A percentile compares a stretch with the other conserved stretches of the same genome.
phyloP scores from a whole-genome alignment of 1,284 basidiomycete species.

The Fomitiporia mediterranea region DNA sequence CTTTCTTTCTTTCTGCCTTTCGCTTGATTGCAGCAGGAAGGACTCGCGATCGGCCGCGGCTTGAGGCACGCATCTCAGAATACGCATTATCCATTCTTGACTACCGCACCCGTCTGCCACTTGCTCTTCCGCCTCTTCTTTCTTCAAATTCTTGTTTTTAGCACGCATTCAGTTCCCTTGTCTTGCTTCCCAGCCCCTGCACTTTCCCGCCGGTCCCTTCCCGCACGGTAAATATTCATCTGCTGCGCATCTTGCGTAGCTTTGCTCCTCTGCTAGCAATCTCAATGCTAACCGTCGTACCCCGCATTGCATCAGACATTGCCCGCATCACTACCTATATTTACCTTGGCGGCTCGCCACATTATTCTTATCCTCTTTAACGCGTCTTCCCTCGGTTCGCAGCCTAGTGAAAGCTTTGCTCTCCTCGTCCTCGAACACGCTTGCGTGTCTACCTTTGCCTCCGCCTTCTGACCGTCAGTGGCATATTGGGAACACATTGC shows the following conservation, averaged over 20 bases:
- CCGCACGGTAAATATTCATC: background rate
- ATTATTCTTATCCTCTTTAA: background rate
- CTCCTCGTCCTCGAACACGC: background rate
- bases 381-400: background rate
- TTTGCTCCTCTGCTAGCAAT: background rate
- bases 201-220: background rate
- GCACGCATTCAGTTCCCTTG: background rate
- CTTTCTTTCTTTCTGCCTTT: background rate
- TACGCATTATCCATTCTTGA: background rate
- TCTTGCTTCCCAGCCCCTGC: background rate
- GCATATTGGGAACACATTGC: background rate
- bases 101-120: background rate
- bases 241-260: background rate
- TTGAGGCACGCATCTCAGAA: background rate
- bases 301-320: background rate
- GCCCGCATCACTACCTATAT: background rate
- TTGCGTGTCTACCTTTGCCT: background rate
- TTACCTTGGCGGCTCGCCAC: background rate
- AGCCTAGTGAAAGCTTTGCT: background rate
- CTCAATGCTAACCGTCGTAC: background rate
- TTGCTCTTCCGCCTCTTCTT: background rate
- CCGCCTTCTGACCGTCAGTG: background rate
- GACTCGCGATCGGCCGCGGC: background rate
- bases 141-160: background rate
- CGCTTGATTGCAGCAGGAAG: background rate